A percentile compares a stretch with the other conserved stretches of the same genome.
phyloP scores from a whole-genome alignment of 2,329 filamentous ascomycete species.

The Ascochyta pisi region DNA sequence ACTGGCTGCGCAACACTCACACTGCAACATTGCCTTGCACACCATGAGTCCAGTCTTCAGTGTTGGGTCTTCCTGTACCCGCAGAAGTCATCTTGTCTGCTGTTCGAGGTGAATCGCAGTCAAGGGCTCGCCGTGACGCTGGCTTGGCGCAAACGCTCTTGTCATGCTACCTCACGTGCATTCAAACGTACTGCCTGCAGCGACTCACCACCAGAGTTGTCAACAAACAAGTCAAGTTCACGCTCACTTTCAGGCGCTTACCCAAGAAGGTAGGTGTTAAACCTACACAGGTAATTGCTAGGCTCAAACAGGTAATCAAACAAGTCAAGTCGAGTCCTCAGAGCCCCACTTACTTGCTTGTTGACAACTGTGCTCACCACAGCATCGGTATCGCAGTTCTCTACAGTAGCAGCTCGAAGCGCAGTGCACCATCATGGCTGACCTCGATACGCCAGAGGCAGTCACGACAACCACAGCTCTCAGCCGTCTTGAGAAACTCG shows the following conservation, averaged over 20 bases:
- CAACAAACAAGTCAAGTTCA: too few species aligned
- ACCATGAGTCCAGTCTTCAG: too few species aligned
- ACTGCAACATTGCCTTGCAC: too few species aligned
- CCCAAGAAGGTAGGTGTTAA: too few species aligned
- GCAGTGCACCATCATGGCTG: neutral
- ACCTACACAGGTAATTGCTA: too few species aligned
- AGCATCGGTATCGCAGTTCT: neutral
- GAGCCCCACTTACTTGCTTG: too few species aligned
- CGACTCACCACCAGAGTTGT: neutral
- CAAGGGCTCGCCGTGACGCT: neutral
- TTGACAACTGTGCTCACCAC: too few species aligned
- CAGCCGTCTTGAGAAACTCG: constrained; percentile 21
- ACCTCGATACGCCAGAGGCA: neutral
- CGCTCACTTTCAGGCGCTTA: too few species aligned
- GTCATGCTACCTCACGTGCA: neutral
- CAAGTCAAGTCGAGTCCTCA: too few species aligned
- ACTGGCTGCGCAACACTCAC: too few species aligned
- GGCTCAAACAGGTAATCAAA: too few species aligned
- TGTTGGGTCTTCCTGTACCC: neutral
- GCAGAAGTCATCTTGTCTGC: neutral
- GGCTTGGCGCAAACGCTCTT: constrained; percentile 11
- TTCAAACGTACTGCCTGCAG: neutral
- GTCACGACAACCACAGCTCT: constrained; percentile 16
- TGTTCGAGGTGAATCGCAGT: neutral
- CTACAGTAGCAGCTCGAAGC: neutral